Percentiles rank a stretch among this genome's conserved stretches.
Evolutionary conservation across 768 basidiomycete genomes (phyloP).

Genomic region (Leccinellum rugosiceps): DNA sequence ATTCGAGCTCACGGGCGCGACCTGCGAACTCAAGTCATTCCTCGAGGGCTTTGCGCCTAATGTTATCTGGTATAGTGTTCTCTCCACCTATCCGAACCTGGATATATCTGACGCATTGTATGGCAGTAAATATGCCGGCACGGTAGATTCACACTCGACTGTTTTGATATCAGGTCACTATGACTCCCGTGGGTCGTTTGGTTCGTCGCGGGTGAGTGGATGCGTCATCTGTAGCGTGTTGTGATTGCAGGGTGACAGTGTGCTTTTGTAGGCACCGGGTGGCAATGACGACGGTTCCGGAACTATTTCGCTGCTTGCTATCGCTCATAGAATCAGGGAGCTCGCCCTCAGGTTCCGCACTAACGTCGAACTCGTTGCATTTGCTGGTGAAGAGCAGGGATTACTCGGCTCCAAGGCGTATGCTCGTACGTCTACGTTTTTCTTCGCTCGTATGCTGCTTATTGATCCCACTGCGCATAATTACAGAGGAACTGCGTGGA

Average conservation of each 20-base stretch:
- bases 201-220: constrained; percentile 49
- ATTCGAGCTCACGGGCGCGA: constrained; percentile 74
- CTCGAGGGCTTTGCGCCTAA: constrained; percentile 77
- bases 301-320: constrained; percentile 69
- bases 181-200: constrained; percentile 89
- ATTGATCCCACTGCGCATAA: background rate
- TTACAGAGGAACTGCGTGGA: constrained; percentile 54
- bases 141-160: constrained; percentile 46
- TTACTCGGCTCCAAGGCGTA: constrained; percentile 75
- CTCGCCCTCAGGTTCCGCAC: constrained; percentile 67
- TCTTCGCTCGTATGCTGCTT: background rate
- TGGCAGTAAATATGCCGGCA: constrained; percentile 50
- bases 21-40: constrained; percentile 67
- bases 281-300: constrained; percentile 66
- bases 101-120: background rate
- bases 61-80: constrained; percentile 64
- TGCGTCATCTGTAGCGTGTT: background rate
- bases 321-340: constrained; percentile 71
- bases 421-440: constrained; percentile 54
- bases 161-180: constrained; percentile 86
- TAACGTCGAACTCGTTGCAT: constrained; percentile 77
- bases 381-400: constrained; percentile 93
- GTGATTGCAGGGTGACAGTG: background rate
- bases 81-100: background rate
- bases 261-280: constrained; percentile 37